Base-by-base conservation (phyloP, 1,139 yeast genomes). In the Yamadazyma oceani region DNA sequence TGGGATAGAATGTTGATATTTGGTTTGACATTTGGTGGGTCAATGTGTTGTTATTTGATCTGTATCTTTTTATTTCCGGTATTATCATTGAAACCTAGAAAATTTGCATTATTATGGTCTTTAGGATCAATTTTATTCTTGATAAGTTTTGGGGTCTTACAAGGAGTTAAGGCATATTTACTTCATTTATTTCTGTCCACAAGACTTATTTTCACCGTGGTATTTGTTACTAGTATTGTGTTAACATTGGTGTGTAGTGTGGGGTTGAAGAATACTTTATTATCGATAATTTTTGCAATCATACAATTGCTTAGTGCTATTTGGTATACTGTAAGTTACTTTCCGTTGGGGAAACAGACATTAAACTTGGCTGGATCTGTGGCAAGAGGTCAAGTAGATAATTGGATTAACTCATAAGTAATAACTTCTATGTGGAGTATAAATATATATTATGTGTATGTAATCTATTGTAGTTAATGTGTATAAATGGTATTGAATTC, bases 1-100 rank as follows among this genome's bases (percentile, higher is more conserved):
- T 78, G 82, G 78, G 85, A 80, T 53, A 58, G 84, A 41, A 68
- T 78, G 65, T 57, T 80, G 12, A 64, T 80, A 4, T 80, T 80
- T 55, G 75, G 69, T 2, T 66, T 79, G 29, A 72, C 81, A 0
- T 67, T 80, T 50, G 73, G 73, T 3, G 84, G 83, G 1, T 68
- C 81, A 0, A 54, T 68, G 11, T 64, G 73, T 19, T 80, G 85
- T 49, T 79, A 76, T 54, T 46, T 69, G 37, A 70, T 79, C 15
- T 77, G 84, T 49, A 66, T 79, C 36, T 64, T 78, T 42, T 58
- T 80, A 36, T 75, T 80, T 57, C 85, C 85, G 1, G 62, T 80
- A 10, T 59, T 80, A 33, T 60, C 78, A 2, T 56, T 78, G 31
- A 77, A 73, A 50, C 85, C 85, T 0, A 58, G 75, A 34, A 80